Conservation (phyloP, 352 stramenopile genomes). For the Phytophthora litchii region DNA sequence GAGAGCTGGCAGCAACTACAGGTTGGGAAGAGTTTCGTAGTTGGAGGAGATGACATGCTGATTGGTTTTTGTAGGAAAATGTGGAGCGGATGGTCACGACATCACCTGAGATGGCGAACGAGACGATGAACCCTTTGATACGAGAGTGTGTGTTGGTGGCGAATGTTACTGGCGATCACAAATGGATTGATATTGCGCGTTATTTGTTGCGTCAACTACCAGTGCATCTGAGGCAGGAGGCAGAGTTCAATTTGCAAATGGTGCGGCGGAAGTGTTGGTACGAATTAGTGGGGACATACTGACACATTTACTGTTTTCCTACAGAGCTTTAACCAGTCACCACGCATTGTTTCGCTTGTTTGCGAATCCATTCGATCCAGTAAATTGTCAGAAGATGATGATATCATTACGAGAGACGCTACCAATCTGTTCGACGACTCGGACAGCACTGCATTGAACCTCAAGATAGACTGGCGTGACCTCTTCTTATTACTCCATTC, state of each 20-base stretch:
- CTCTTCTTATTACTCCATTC: constrained; percentile 73
- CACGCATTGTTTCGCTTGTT: constrained; percentile 49
- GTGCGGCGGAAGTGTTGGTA: constrained; percentile 28
- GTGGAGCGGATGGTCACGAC: constrained; percentile 53
- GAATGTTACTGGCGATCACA: constrained; percentile 40
- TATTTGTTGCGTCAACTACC: constrained; percentile 59
- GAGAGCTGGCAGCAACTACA: constrained; percentile 62
- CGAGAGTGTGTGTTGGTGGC: constrained; percentile 67
- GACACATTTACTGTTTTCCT: constrained; percentile 8
- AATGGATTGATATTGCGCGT: constrained; percentile 62
- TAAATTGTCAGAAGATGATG: constrained; percentile 8
- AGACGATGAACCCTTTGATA: constrained; percentile 67
- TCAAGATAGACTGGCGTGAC: constrained; percentile 57
- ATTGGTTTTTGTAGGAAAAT: constrained; percentile 40
- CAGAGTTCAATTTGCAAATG: constrained; percentile 84
- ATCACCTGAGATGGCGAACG: constrained; percentile 38
- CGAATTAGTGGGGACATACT: neutral
- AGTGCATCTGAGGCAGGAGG: constrained; percentile 61
- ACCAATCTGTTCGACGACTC: constrained; percentile 13
- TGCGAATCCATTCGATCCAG: constrained; percentile 51
- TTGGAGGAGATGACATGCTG: neutral
- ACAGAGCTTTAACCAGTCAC: constrained; percentile 67
- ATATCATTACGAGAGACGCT: constrained; percentile 6
- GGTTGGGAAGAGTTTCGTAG: constrained; percentile 32
- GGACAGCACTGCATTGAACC: constrained; percentile 6